phyloP scores from a whole-genome alignment of 2,329 filamentous ascomycete species.

The Diaporthe caulivora region DNA sequence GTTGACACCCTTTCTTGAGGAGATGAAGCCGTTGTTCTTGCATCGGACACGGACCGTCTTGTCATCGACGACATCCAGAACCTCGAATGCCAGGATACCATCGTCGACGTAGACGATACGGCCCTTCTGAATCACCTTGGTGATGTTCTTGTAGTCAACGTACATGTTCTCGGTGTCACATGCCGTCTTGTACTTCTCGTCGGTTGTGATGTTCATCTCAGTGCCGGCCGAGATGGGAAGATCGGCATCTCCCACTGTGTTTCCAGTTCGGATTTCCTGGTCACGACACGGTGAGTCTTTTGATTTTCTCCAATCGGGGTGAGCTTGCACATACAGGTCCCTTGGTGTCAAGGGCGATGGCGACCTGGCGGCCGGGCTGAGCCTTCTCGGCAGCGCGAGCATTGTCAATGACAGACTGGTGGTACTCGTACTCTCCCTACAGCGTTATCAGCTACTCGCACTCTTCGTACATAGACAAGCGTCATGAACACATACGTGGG shows the following conservation, averaged over 20 bases:
- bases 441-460: slow-evolving; percentile 50
- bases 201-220: slow-evolving; percentile 95
- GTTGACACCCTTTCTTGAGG: slow-evolving; percentile 99
- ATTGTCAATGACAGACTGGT: slow-evolving; percentile 98
- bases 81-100: slow-evolving; percentile 96
- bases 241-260: slow-evolving; percentile 78
- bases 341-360: slow-evolving; percentile 89
- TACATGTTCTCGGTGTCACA: slow-evolving; percentile 97
- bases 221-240: slow-evolving; percentile 86
- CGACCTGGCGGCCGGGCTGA: slow-evolving; percentile 86
- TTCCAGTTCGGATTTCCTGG: slow-evolving; percentile 59
- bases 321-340: slow-evolving; percentile 57
- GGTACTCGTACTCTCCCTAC: slow-evolving; percentile 85
- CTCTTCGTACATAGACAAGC: neutral
- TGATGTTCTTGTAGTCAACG: slow-evolving; percentile 99
- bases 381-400: slow-evolving; percentile 85
- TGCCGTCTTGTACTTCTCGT: slow-evolving; percentile 87
- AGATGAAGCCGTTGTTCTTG: slow-evolving; percentile 98
- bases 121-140: slow-evolving; percentile 92
- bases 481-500: slow-evolving; percentile 38
- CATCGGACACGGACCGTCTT: slow-evolving; percentile 89
- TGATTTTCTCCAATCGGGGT: neutral
- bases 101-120: slow-evolving; percentile 99
- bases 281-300: slow-evolving; percentile 20
- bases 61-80: slow-evolving; percentile 87